These are phyloP conservation scores for Trichoderma sp. DNA, from an alignment of 2,329 filamentous ascomycete species.

Conservation along the genomic window DNA sequence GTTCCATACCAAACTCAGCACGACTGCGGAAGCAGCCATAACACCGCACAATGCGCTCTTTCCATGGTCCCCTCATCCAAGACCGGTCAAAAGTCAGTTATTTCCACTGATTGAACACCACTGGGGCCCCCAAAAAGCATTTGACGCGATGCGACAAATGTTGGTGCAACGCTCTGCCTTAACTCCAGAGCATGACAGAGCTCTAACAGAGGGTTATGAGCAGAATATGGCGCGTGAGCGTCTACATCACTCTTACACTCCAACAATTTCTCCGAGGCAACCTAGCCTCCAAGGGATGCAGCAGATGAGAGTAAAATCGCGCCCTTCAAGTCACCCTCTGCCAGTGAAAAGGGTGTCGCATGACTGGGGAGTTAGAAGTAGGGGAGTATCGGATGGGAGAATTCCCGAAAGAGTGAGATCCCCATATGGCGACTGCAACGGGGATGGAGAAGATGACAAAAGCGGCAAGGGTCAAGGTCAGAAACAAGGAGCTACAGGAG, in stretches of 20 bases:
- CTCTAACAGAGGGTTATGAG: background rate
- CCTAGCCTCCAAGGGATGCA: background rate
- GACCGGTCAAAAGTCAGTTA: constrained; percentile 39
- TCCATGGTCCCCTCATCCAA: constrained; percentile 49
- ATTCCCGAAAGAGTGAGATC: background rate
- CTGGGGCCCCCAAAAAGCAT: constrained; percentile 48
- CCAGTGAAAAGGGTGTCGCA: background rate
- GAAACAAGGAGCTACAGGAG: background rate
- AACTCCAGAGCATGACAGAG: background rate
- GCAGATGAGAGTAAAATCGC: background rate
- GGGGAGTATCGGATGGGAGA: background rate
- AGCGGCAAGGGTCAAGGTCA: background rate
- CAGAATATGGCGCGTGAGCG: background rate
- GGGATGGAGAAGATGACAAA: background rate
- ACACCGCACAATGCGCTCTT: constrained; percentile 49
- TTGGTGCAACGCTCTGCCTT: constrained; percentile 1
- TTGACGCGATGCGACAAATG: constrained; percentile 41
- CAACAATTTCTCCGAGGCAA: background rate
- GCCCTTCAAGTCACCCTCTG: background rate
- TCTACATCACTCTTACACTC: background rate
- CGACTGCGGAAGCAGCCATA: constrained; percentile 50
- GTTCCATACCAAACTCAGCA: constrained; percentile 51
- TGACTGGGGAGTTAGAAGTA: background rate
- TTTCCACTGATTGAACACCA: constrained; percentile 47
- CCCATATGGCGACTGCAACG: background rate